A percentile compares a stretch with the other conserved stretches of the same genome.
Conservation (phyloP, 2,329 filamentous ascomycete species). For the Apiospora malaysiana region DNA sequence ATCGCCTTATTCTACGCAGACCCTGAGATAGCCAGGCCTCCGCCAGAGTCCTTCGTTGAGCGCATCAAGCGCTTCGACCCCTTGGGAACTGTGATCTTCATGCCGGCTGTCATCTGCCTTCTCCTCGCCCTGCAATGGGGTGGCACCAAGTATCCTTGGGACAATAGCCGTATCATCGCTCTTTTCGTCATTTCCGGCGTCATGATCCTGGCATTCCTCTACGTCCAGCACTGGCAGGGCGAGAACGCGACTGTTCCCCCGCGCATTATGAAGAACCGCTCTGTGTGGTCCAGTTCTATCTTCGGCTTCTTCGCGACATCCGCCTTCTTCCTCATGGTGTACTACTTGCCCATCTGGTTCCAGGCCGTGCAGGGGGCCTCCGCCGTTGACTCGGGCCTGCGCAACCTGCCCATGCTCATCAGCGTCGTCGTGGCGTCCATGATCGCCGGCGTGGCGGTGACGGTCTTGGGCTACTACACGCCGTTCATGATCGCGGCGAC, state of each 20-base stretch:
- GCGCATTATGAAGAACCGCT: slow-evolving; percentile 45
- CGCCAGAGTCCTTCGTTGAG: slow-evolving; percentile 27
- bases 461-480: slow-evolving; percentile 44
- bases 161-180: slow-evolving; percentile 40
- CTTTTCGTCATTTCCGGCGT: slow-evolving; percentile 41
- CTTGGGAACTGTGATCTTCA: slow-evolving; percentile 35
- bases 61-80: slow-evolving; percentile 36
- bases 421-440: slow-evolving; percentile 38
- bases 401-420: slow-evolving; percentile 42
- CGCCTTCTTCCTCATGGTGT: slow-evolving; percentile 39
- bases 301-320: slow-evolving; percentile 44
- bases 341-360: slow-evolving; percentile 42
- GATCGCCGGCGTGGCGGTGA: slow-evolving; percentile 36
- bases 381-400: slow-evolving; percentile 43
- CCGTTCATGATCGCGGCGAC: slow-evolving; percentile 46
- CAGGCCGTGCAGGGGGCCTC: slow-evolving; percentile 41
- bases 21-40: slow-evolving; percentile 22
- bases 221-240: slow-evolving; percentile 42
- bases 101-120: slow-evolving; percentile 48
- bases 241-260: slow-evolving; percentile 48
- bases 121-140: slow-evolving; percentile 55
- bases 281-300: slow-evolving; percentile 38
- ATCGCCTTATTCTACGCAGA: slow-evolving; percentile 35
- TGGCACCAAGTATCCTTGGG: slow-evolving; percentile 45
- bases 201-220: slow-evolving; percentile 40